Base-by-base conservation (phyloP, 371 early-diverging fungal species). In the Sporodiniella umbellata region DNA sequence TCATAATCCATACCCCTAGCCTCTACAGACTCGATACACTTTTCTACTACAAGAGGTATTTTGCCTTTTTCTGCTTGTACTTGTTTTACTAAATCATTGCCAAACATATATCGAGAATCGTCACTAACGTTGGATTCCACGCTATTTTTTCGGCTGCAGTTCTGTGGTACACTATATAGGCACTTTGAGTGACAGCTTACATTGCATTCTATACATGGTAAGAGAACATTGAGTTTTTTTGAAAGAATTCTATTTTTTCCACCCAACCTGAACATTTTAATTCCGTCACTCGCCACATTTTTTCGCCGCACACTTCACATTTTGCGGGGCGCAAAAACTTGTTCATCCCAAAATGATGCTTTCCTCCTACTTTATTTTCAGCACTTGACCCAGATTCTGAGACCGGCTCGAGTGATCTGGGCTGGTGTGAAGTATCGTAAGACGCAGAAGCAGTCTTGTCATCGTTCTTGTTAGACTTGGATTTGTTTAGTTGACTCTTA, bases 231-330 rank as follows among this genome's bases (percentile, higher is more conserved):
- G 2, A 26, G 15, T 31, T n/a, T 15, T 8, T 8, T 14, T 33
- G n/a, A 25, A 21, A 18, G 8, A 19, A 28, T 30, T 26, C 24
- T 38, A 37, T 24, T 31, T 33, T 17, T 40, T 17, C 19, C 10
- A 18, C 5, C 48, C 62, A 80, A 85, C 86, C 75, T 37, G 81
- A 76, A 58, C 96, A 95, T 31, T 83, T 73, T 51, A 87, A 62
- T 59, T 91, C 92, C 42, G 79, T 86, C 8, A 85, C 72, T 30
- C 92, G 84, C 90, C 94, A 90, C 53, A 95, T 79, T 56, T 92
- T 90, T 56, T 95, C 95, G 39, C 72, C 67, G 53, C 96, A 95
- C 24, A 70, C 69, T 38, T 92, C 92, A 60, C 96, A 94, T 35
- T 88, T 88, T 12, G 80, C 60, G 0, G 92, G 88, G 18, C 84